Evolutionary conservation across 2,329 filamentous ascomycete genomes (phyloP).

Genomic region (Colletotrichum spaethianum): DNA sequence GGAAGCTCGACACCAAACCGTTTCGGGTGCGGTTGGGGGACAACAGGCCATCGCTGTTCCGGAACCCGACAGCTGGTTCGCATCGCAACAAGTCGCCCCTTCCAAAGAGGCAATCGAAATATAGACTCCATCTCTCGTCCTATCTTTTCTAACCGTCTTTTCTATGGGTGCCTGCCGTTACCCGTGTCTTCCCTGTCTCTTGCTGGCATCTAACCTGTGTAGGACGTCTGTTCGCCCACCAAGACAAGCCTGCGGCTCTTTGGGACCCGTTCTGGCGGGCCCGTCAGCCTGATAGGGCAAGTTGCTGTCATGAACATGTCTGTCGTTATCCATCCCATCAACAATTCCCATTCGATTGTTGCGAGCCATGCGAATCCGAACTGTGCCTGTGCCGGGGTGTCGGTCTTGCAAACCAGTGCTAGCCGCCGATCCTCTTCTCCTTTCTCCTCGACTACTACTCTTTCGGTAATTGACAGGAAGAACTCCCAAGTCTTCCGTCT

Average conservation of each 20-base stretch:
- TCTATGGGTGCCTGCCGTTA: constrained; percentile 6
- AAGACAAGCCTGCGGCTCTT: background rate
- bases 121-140: constrained; percentile 13
- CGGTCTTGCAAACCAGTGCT: background rate
- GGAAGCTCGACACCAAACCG: constrained; percentile 6
- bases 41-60: constrained; percentile 18
- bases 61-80: background rate
- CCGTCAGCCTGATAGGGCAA: constrained; percentile 19
- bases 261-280: constrained; percentile 1
- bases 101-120: constrained; percentile 2
- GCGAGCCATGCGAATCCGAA: constrained; percentile 13
- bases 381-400: background rate
- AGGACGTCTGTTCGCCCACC: constrained; percentile 23
- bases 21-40: constrained; percentile 37
- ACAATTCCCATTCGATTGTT: background rate
- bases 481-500: background rate
- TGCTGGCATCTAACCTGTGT: background rate
- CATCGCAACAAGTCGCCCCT: constrained; percentile 1
- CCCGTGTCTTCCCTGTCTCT: background rate
- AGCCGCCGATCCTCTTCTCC: background rate
- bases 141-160: constrained; percentile 17
- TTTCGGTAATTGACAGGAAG: background rate
- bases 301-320: background rate
- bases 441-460: background rate
- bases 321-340: background rate